phyloP scores from a whole-genome alignment of 2,329 filamentous ascomycete genomes.

The Aspergillus proliferans region DNA sequence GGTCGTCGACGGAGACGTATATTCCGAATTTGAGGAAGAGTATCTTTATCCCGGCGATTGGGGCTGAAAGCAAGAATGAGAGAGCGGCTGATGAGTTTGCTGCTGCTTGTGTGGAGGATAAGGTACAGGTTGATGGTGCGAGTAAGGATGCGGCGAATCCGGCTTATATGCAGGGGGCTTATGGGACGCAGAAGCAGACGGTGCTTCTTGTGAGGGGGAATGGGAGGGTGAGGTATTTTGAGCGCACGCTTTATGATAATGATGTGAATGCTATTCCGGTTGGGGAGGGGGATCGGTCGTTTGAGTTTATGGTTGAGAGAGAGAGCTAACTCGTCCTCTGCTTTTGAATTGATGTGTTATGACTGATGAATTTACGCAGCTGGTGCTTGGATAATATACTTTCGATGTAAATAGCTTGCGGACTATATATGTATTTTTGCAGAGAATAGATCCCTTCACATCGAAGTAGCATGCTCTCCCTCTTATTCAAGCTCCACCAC shows the following conservation, averaged over 20 bases:
- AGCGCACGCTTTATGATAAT: conserved; percentile 52
- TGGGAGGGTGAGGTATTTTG: conserved; percentile 51
- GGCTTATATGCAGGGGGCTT: conserved; percentile 42
- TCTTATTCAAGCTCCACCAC: too few relatives aligned
- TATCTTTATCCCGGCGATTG: conserved; percentile 53
- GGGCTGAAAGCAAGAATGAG: conserved; percentile 37
- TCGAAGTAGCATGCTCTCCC: too few relatives aligned
- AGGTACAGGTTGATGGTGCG: conserved; percentile 10
- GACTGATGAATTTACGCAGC: too few relatives aligned
- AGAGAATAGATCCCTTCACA: too few relatives aligned
- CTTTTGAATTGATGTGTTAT: too few relatives aligned
- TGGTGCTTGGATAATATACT: too few relatives aligned
- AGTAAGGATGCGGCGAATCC: conserved; percentile 6
- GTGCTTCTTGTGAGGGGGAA: conserved; percentile 49
- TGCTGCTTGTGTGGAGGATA: conserved; percentile 4
- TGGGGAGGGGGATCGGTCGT: conserved; percentile 9
- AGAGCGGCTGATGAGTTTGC: conserved; percentile 29
- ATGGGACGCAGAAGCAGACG: conserved; percentile 59
- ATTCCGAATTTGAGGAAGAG: conserved; percentile 50
- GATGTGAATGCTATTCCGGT: conserved; percentile 23
- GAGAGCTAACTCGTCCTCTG: neutral
- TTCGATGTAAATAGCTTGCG: too few relatives aligned
- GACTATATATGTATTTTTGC: too few relatives aligned
- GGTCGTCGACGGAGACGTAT: conserved; percentile 47
- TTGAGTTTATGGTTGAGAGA: conserved; percentile 7